Percentiles rank a stretch among this genome's conserved stretches.
Conservation (phyloP, 257 asterid species). For the Ilex aquifolium region DNA sequence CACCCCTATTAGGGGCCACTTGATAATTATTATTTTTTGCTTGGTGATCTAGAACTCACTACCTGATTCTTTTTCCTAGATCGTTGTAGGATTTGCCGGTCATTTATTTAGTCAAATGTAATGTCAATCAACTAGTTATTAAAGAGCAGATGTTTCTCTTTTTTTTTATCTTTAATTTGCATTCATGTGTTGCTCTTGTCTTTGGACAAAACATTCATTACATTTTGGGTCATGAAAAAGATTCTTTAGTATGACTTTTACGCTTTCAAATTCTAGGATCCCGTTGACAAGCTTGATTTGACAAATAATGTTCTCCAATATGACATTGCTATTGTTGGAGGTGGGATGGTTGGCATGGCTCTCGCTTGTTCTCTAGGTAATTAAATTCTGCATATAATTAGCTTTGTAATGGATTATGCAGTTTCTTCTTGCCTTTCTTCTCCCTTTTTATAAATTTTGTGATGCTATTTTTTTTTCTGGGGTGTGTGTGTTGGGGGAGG, state of each 20-base stretch:
- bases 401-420: slow-evolving; percentile 8
- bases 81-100: background rate
- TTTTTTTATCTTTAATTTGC: background rate
- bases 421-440: no score
- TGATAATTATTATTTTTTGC: no score
- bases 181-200: background rate
- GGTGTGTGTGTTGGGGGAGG: no score
- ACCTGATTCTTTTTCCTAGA: background rate
- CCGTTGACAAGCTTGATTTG: slow-evolving; percentile 21
- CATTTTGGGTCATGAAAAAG: background rate
- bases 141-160: no score
- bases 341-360: slow-evolving; percentile 99
- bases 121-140: no score
- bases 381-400: slow-evolving; percentile 2
- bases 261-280: slow-evolving; percentile 32
- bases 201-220: background rate
- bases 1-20: no score
- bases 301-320: slow-evolving; percentile 40
- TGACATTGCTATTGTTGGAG: slow-evolving; percentile 98
- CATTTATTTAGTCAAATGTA: no score
- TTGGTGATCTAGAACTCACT: background rate
- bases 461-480: no score
- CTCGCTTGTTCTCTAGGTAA: slow-evolving; percentile 88
- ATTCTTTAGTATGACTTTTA: slow-evolving; percentile 8
- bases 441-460: no score